Evolutionary conservation across 2,329 filamentous ascomycete species (phyloP).

Genomic region (Albophoma yamanashiensis): DNA sequence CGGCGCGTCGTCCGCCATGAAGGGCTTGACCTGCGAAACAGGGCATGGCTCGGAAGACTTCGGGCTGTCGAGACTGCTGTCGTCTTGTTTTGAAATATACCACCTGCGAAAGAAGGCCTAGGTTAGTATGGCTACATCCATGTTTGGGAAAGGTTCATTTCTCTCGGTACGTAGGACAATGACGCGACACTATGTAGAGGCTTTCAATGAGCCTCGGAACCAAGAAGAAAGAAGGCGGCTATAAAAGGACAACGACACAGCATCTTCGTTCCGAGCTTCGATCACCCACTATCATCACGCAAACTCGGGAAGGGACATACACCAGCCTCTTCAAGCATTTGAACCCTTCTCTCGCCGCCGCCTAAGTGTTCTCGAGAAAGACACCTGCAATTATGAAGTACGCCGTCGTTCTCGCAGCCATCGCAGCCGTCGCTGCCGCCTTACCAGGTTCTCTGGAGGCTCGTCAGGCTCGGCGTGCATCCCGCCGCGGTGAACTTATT

Average conservation of each 20-base stretch:
- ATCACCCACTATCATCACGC: not conserved
- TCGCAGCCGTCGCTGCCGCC: constrained; percentile 7
- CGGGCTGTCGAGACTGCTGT: not conserved
- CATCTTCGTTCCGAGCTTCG: not conserved
- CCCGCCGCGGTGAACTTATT: not conserved
- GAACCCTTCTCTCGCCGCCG: not conserved
- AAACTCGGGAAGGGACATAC: not conserved
- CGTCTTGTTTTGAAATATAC: not conserved
- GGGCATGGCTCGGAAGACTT: not conserved
- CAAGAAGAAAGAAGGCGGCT: not conserved
- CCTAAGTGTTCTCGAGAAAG: not conserved
- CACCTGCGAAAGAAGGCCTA: not conserved
- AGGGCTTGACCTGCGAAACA: not conserved
- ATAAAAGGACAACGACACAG: not conserved
- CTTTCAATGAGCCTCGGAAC: too few relatives aligned
- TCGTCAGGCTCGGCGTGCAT: not conserved
- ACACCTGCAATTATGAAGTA: constrained; percentile 6
- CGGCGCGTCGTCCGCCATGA: not conserved
- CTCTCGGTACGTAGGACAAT: too few relatives aligned
- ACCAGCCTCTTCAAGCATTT: not conserved
- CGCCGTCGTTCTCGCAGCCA: constrained; percentile 5
- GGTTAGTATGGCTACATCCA: not conserved
- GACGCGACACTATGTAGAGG: not conserved
- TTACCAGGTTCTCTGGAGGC: not conserved
- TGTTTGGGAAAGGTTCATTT: too few relatives aligned